A percentile compares a stretch with the other conserved stretches of the same genome.
Evolutionary conservation across 257 asterid species (phyloP).

Genomic region (Rhazya stricta): DNA sequence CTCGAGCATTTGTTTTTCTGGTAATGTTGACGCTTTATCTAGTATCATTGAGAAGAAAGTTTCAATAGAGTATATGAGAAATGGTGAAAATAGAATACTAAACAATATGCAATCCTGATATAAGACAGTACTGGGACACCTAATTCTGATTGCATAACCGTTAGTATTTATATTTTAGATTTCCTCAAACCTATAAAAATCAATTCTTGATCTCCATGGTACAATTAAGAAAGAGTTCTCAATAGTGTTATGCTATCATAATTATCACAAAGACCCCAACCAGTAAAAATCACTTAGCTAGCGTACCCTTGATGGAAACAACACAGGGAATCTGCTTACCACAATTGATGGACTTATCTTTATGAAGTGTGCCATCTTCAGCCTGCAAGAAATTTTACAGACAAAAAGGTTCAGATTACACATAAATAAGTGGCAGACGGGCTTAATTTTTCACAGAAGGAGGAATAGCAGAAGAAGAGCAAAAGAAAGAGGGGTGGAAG

Average conservation of each 20-base stretch:
- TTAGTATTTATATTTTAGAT: neutral
- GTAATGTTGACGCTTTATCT: conserved; percentile 42
- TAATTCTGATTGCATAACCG: neutral
- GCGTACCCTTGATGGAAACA: neutral
- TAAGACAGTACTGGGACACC: neutral
- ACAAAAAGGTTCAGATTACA: neutral
- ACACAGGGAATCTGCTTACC: conserved; percentile 16
- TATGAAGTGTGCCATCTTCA: conserved; percentile 24
- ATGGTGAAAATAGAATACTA: neutral
- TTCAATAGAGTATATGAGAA: neutral
- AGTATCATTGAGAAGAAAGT: neutral
- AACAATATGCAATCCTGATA: neutral
- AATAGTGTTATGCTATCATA: neutral
- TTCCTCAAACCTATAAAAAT: neutral
- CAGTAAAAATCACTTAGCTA: neutral
- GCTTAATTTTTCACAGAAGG: too few species aligned
- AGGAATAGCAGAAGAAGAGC: neutral
- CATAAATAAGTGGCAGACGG: too few species aligned
- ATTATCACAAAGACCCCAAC: neutral
- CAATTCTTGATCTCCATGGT: neutral
- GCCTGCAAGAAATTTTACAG: conserved; percentile 26
- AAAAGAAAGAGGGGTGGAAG: neutral
- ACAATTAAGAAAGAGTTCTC: neutral
- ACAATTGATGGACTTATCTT: conserved; percentile 18
- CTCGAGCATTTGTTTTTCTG: conserved; percentile 60